Evolutionary conservation across 768 basidiomycete genomes (phyloP).

Genomic region (Trametes coccinea): DNA sequence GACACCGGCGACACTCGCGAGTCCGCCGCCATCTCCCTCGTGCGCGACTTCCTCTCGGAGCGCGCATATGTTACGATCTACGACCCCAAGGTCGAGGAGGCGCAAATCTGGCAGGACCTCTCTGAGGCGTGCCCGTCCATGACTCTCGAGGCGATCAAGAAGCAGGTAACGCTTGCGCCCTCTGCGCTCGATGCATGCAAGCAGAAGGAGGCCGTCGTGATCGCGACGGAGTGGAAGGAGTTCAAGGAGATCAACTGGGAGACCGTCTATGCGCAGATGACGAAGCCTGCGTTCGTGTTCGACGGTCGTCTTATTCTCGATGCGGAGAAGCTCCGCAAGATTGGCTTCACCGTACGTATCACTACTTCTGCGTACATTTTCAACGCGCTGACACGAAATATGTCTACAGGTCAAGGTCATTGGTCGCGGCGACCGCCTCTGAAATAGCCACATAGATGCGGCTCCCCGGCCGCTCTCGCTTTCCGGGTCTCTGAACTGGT

Average conservation of each 20-base stretch:
- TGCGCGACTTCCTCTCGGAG: slow-evolving; percentile 91
- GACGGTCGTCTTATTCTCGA: slow-evolving; percentile 91
- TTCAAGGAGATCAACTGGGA: slow-evolving; percentile 93
- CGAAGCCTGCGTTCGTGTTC: slow-evolving; percentile 98
- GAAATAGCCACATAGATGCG: slow-evolving; percentile 3
- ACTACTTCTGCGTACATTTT: neutral
- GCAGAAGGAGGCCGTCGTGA: slow-evolving; percentile 88
- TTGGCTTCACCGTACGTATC: slow-evolving; percentile 81
- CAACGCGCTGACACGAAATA: no score
- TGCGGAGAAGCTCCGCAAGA: slow-evolving; percentile 70
- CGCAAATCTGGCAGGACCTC: slow-evolving; percentile 87
- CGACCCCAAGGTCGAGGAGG: slow-evolving; percentile 84
- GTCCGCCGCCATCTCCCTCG: slow-evolving; percentile 91
- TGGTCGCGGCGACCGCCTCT: slow-evolving; percentile 52
- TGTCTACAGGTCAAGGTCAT: slow-evolving; percentile 53
- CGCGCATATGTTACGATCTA: slow-evolving; percentile 85
- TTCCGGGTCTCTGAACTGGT: neutral
- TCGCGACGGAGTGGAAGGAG: slow-evolving; percentile 98
- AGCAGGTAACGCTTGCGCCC: slow-evolving; percentile 76
- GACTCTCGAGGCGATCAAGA: slow-evolving; percentile 72
- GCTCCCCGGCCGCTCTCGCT: no score
- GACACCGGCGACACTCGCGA: slow-evolving; percentile 99
- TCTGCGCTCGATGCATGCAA: slow-evolving; percentile 88
- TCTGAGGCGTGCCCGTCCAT: slow-evolving; percentile 64
- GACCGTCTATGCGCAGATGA: slow-evolving; percentile 82